These are phyloP conservation scores for Tetrahymena elliotti DNA, from an alignment of 73 alveolate species.

Conservation along the genomic window DNA sequence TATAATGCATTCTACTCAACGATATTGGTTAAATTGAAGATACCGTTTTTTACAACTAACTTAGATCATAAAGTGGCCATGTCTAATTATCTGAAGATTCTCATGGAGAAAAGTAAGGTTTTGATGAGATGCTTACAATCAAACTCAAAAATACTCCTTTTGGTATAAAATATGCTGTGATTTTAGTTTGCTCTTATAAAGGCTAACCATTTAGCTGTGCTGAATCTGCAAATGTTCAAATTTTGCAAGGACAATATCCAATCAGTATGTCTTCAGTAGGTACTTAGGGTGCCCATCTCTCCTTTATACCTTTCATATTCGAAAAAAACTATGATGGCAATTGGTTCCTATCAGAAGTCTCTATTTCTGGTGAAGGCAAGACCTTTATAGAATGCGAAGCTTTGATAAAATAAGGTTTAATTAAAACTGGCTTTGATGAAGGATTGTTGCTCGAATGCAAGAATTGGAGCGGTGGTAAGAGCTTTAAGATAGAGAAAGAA, in stretches of 20 bases:
- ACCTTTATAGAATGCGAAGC: background rate
- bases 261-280: background rate
- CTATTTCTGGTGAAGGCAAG: background rate
- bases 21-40: background rate
- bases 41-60: background rate
- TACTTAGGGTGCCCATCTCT: background rate
- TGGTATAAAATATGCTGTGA: background rate
- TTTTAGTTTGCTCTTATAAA: background rate
- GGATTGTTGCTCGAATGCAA: background rate
- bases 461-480: background rate
- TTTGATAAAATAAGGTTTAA: background rate
- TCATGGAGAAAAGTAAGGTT: background rate
- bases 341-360: background rate
- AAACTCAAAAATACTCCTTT: background rate
- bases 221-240: background rate
- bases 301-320: background rate
- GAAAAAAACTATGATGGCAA: background rate
- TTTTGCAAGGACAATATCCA: background rate
- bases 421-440: background rate
- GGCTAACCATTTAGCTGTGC: background rate
- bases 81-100: background rate
- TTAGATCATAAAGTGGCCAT: background rate
- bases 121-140: background rate
- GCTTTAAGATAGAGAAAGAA: background rate
- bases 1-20: background rate